Base-by-base conservation (phyloP, 1,139 yeast species). In the Taphrina communis region DNA sequence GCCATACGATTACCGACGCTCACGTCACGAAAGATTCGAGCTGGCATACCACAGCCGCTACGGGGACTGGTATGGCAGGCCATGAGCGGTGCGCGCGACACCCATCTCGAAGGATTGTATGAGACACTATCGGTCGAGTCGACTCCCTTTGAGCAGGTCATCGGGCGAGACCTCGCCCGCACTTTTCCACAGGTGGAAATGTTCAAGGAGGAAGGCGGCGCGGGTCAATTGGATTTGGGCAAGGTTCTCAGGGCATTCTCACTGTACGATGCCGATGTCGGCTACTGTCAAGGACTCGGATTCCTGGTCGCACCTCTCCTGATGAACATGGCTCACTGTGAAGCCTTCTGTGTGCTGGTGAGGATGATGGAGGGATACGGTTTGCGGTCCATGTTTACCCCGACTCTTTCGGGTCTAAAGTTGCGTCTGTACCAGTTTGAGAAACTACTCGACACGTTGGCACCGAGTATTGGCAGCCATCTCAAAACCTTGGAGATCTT, bases 251-350 rank as follows among this genome's bases (percentile, higher is more conserved):
- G 88, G 70, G 90, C 89, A 0, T 87, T 85, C 74, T 86, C 88
- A 65, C 85, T 87, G 73, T 87, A 86, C 74, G 90, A 87, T 76
- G 83, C 83, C 66, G 89, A 87, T 73, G 84, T 87, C 72, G 91
- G 91, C 8, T 87, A 87, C 75, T 87, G 91, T 75, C 91, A 87
- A 76, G 91, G 71, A 6, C 78, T 88, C 41, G 83, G 88, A 39
- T 88, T 88, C 74, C 78, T 88, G 55, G 89, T 86, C 12, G 90
- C 89, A 3, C 87, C 88, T 8, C 78, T 87, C 66, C 80, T 85
- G 71, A 82, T 86, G 76, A 80, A 85, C 80, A 78, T 81, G 81
- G 80, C 81, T 71, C 82, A 83, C 71, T 71, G 80, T 76, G 76
- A 80, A 80, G 77, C 87, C 81, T 51, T 87, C 82, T 78, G 88